These are phyloP conservation scores for Globisporangium sylvaticum DNA, from an alignment of 352 stramenopile genomes.

Conservation along the genomic window DNA sequence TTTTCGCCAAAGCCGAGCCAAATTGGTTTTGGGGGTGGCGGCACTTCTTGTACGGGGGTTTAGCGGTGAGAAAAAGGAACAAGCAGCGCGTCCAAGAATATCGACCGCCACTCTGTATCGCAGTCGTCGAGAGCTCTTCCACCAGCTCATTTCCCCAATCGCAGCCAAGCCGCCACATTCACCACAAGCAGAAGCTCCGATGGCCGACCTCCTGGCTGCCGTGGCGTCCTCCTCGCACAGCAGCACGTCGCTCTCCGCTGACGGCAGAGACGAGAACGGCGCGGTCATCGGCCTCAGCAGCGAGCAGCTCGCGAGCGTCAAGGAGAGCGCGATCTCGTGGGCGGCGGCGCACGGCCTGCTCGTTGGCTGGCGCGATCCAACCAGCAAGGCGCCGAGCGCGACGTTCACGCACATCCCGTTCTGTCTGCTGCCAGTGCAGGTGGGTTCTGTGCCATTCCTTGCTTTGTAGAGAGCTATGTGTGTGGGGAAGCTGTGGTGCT, in stretches of 20 bases:
- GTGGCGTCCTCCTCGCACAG: slow-evolving; percentile 23
- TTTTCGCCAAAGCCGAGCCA: no score
- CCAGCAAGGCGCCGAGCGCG: slow-evolving; percentile 23
- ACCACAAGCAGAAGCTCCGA: neutral
- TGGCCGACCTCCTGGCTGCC: slow-evolving; percentile 41
- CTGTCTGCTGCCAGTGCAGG: slow-evolving; percentile 61
- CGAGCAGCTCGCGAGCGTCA: slow-evolving; percentile 42
- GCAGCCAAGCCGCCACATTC: no score
- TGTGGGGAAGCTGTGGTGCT: neutral
- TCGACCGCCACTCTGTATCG: no score
- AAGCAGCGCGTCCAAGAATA: no score
- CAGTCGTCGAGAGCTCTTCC: no score
- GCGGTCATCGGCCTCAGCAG: slow-evolving; percentile 36
- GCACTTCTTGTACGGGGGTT: no score
- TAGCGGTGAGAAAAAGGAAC: no score
- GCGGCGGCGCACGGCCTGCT: slow-evolving; percentile 71
- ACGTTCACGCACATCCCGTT: slow-evolving; percentile 79
- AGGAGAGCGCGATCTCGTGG: slow-evolving; percentile 72
- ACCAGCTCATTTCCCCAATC: neutral
- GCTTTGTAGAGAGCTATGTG: neutral
- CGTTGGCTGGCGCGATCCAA: slow-evolving; percentile 49
- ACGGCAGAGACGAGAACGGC: slow-evolving; percentile 22
- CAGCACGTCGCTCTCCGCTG: neutral
- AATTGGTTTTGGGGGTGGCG: no score
- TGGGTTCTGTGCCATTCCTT: neutral